Percentiles rank a stretch among this genome's conserved stretches.
Conservation (phyloP, 2,329 filamentous ascomycete genomes). For the Emericellopsis cladophorae region DNA sequence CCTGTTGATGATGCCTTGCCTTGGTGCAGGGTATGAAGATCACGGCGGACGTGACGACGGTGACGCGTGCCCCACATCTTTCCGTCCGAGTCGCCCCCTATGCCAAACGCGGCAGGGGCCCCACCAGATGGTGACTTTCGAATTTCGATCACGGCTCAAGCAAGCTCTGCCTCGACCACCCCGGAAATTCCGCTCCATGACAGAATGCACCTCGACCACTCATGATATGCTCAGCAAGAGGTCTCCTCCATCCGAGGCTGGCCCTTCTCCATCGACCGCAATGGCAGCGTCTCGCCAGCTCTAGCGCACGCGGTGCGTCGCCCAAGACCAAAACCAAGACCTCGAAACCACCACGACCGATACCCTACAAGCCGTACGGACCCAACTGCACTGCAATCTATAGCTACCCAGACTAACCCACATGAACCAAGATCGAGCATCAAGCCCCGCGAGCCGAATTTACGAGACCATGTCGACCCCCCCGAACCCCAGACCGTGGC, state of each 20-base stretch:
- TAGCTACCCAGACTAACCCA: not conserved
- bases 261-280: constrained; percentile 1
- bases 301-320: constrained; percentile 1
- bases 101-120: no score
- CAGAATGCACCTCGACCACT: constrained; percentile 4
- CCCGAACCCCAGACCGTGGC: constrained; percentile 18
- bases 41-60: no score
- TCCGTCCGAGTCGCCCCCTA: no score
- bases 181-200: not conserved
- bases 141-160: not conserved
- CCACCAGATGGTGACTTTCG: no score
- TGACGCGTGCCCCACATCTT: no score
- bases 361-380: constrained; percentile 2
- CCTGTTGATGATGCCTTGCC: no score
- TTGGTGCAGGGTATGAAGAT: no score
- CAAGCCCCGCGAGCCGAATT: not conserved
- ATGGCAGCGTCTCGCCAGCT: constrained; percentile 15
- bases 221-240: constrained; percentile 18
- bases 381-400: not conserved
- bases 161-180: not conserved
- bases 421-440: not conserved
- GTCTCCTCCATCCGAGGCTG: constrained; percentile 5
- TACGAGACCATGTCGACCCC: constrained; percentile 5
- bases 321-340: no score
- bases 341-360: not conserved